Evolutionary conservation across 129 eudicot genomes (phyloP).

Genomic region (Heracleum sosnowskyi): DNA sequence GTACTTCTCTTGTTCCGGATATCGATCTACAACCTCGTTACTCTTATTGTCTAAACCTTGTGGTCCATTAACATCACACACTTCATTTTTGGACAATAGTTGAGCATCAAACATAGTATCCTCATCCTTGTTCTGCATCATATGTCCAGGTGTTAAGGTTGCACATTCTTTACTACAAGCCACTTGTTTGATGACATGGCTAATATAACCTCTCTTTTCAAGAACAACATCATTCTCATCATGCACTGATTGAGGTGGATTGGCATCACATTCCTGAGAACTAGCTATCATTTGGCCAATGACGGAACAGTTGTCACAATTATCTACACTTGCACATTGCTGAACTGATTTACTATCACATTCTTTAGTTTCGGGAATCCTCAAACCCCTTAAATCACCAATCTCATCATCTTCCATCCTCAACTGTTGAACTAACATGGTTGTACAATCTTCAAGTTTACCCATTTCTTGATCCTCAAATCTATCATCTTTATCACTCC

Average conservation of each 20-base stretch:
- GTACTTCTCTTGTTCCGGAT: constrained; percentile 33
- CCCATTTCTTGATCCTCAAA: not conserved
- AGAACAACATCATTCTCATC: not conserved
- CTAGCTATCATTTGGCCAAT: constrained; percentile 8
- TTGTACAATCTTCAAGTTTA: not conserved
- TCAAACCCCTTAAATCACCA: not conserved
- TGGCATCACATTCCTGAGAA: constrained; percentile 8
- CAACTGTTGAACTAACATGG: not conserved
- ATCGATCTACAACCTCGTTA: not conserved
- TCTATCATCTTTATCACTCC: not conserved
- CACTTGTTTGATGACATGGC: constrained; percentile 7
- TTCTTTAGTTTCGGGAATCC: not conserved
- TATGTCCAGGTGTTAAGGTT: not conserved
- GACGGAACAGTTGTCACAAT: not conserved
- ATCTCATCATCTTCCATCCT: not conserved
- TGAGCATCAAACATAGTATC: not conserved
- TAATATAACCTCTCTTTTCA: not conserved
- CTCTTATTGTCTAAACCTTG: not conserved
- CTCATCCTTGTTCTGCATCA: not conserved
- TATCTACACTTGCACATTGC: not conserved
- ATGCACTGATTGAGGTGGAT: not conserved
- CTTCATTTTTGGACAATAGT: constrained; percentile 10
- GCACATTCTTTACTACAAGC: constrained; percentile 9
- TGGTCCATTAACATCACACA: constrained; percentile 11
- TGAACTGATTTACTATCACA: not conserved